A percentile compares a stretch with the other conserved stretches of the same genome.
Evolutionary conservation across 2,329 filamentous ascomycete species (phyloP).

Genomic region (Daldinia sp.): DNA sequence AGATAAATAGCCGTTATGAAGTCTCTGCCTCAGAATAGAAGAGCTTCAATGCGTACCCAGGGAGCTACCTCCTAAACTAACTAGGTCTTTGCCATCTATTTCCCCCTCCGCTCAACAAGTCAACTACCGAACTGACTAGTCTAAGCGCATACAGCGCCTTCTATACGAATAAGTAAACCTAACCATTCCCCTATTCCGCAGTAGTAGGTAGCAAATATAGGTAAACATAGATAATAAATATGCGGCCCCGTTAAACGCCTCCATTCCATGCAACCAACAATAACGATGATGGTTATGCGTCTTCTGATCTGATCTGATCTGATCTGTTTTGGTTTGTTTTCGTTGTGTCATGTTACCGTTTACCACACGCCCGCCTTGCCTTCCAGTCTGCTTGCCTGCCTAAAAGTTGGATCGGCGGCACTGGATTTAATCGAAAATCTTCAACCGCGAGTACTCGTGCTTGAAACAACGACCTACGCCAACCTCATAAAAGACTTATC

Average conservation of each 20-base stretch:
- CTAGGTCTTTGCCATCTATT: slow-evolving; percentile 9
- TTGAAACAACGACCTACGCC: neutral
- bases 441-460: neutral
- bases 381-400: no score
- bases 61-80: neutral
- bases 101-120: neutral
- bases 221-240: no score
- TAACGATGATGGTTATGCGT: no score
- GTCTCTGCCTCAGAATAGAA: neutral
- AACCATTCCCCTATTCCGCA: neutral
- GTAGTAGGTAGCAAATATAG: neutral
- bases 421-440: no score
- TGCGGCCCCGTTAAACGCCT: slow-evolving; percentile 14
- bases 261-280: neutral
- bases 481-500: neutral
- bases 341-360: no score
- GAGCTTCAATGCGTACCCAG: neutral
- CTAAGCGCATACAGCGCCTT: neutral
- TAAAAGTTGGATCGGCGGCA: no score
- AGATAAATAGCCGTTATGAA: neutral
- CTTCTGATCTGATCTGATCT: no score
- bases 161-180: neutral
- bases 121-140: no score
- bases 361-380: no score
- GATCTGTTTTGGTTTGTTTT: no score